Evolutionary conservation across 768 basidiomycete genomes (phyloP), one percentile per base, ranked within the genome.

Genomic region (Trametes cinnabarina): DNA sequence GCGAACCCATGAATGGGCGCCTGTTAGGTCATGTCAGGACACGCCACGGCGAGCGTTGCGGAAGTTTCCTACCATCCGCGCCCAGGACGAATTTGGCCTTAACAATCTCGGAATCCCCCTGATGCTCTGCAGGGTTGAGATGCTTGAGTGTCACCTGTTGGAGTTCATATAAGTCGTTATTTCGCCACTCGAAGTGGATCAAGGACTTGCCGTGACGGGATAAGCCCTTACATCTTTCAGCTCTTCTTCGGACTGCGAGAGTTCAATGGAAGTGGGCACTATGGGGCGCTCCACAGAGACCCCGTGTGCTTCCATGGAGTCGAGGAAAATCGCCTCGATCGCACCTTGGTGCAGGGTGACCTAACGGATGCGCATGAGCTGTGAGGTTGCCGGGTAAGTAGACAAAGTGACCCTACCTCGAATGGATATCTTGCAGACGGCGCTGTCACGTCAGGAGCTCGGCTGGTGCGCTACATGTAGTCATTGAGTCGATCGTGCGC

Each of bases 1-100:
- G 34, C 91, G 81, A 20, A 92, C 88, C 88, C 90, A 92, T 10
- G 88, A 92, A 72, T 92, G 90, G 0, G 90, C 90, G 7, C 88
- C 87, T 88, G 37, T 3, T 15, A 23, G 10, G 4, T 12, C 34
- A 4, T 6, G 11, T 25, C 47, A 12, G 5, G 15, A 1, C 23
- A 22, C 7, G 35, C 5, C 42, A n/a, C 15, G 2, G 28, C 15
- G 23, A 22, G 35, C 39, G 41, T 3, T 39, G 5, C 7, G 14
- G 3, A 17, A 17, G 15, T 32, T 12, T 20, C 75, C 44, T 66
- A 82, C 88, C 90, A 67, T 93, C 91, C 20, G 84, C 79, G 1
- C 91, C 91, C 28, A 93, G 74, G 2, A 92, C 84, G 65, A 83
- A 93, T 69, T 86, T 90, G 0, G 89, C 87, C 55, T 75, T 73